A percentile compares a stretch with the other conserved stretches of the same genome.
These are phyloP conservation scores for Thraustotheca clavata DNA, from an alignment of 352 stramenopile genomes.

Conservation along the genomic window DNA sequence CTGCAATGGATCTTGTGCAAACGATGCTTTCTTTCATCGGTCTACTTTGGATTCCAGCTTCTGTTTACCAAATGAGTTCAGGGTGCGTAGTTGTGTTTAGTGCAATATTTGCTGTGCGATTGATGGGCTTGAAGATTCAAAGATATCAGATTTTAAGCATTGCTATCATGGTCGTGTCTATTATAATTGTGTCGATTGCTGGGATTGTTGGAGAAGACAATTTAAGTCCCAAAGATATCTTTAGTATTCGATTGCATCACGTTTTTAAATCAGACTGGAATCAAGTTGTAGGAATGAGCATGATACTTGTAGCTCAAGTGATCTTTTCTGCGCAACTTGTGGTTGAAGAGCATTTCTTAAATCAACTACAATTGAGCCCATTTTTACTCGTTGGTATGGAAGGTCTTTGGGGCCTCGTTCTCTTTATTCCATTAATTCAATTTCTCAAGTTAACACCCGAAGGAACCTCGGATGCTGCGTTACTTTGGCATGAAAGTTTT, in stretches of 20 bases:
- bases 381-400: slow-evolving; percentile 36
- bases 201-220: slow-evolving; percentile 11
- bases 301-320: slow-evolving; percentile 32
- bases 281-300: slow-evolving; percentile 23
- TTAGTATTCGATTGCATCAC: not conserved
- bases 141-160: slow-evolving; percentile 31
- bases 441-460: slow-evolving; percentile 9
- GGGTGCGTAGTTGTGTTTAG: slow-evolving; percentile 37
- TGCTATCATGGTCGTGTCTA: not conserved
- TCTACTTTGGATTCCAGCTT: slow-evolving; percentile 28
- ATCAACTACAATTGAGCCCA: slow-evolving; percentile 27
- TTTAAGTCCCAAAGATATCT: slow-evolving; percentile 15
- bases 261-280: not conserved
- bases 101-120: slow-evolving; percentile 29
- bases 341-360: slow-evolving; percentile 33
- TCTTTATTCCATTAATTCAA: slow-evolving; percentile 18
- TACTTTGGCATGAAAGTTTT: slow-evolving; percentile 24
- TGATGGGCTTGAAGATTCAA: slow-evolving; percentile 30
- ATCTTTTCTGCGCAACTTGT: slow-evolving; percentile 35
- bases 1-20: slow-evolving; percentile 27
- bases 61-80: slow-evolving; percentile 38
- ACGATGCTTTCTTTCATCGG: slow-evolving; percentile 34
- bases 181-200: slow-evolving; percentile 9
- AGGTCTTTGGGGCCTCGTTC: slow-evolving; percentile 32
- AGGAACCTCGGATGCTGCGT: not conserved